These are phyloP conservation scores for Fraxinus xanthoxyloides DNA, from an alignment of 305 asterid species.

Conservation along the genomic window DNA sequence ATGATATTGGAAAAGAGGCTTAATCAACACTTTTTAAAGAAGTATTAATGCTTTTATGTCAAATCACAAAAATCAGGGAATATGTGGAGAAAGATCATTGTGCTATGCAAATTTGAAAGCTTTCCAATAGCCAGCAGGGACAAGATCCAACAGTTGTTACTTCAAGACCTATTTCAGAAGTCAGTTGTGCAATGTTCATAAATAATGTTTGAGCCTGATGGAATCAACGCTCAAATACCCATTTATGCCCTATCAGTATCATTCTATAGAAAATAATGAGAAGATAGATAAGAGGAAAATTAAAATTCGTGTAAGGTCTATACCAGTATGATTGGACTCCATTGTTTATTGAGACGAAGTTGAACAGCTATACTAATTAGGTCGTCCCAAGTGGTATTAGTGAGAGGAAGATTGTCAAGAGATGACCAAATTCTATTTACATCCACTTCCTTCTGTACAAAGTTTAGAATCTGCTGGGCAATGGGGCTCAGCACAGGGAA, in stretches of 20 bases:
- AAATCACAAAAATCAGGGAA: background rate
- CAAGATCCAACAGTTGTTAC: background rate
- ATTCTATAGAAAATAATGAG: background rate
- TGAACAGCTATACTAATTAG: constrained; percentile 72
- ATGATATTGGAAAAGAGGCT: background rate
- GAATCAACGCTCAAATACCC: background rate
- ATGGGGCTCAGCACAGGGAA: constrained; percentile 81
- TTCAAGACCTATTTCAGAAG: background rate
- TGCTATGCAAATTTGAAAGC: background rate
- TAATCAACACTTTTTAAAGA: background rate
- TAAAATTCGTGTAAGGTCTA: background rate
- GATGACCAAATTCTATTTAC: constrained; percentile 52
- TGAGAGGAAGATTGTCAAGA: constrained; percentile 64
- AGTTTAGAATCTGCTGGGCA: constrained; percentile 63
- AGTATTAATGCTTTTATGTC: background rate
- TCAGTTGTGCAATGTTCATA: background rate
- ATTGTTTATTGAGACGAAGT: constrained; percentile 68
- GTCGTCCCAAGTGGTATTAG: constrained; percentile 76
- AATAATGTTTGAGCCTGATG: background rate
- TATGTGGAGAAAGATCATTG: background rate
- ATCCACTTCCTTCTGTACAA: constrained; percentile 54
- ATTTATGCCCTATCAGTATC: background rate
- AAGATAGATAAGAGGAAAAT: background rate
- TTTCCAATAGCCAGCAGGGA: background rate
- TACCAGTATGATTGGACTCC: constrained; percentile 74